Conservation (phyloP, 2,329 filamentous ascomycete species). For the Arachnopeziza araneosa region DNA sequence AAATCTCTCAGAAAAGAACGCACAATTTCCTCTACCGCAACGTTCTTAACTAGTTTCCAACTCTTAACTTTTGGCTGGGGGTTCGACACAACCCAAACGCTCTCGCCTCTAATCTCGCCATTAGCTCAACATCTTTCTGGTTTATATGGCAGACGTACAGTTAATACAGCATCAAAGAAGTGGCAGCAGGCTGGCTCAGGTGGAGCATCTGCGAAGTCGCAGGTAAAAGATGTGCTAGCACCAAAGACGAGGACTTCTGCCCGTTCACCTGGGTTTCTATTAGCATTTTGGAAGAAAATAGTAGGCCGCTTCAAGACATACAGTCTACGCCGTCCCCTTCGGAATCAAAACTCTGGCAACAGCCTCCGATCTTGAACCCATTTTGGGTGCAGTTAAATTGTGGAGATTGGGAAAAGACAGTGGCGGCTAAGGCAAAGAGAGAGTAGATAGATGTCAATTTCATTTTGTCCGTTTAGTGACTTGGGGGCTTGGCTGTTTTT, state of each 20-base stretch:
- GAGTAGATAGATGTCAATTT: background rate
- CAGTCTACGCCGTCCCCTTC: background rate
- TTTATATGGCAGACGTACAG: too few species aligned
- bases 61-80: too few species aligned
- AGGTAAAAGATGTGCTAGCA: background rate
- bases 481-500: background rate
- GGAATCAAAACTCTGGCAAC: background rate
- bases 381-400: background rate
- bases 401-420: background rate
- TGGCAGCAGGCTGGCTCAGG: too few species aligned
- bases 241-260: background rate
- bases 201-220: background rate
- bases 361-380: background rate
- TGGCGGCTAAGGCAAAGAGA: background rate
- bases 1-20: too few species aligned
- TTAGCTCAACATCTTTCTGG: too few species aligned
- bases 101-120: too few species aligned
- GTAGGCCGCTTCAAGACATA: background rate
- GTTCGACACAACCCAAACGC: too few species aligned
- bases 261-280: background rate
- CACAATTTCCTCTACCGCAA: too few species aligned
- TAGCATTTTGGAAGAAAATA: background rate
- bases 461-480: background rate
- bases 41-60: too few species aligned
- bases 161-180: too few species aligned